phyloP scores from a whole-genome alignment of 768 basidiomycete species.

The Cyathus striatus region DNA sequence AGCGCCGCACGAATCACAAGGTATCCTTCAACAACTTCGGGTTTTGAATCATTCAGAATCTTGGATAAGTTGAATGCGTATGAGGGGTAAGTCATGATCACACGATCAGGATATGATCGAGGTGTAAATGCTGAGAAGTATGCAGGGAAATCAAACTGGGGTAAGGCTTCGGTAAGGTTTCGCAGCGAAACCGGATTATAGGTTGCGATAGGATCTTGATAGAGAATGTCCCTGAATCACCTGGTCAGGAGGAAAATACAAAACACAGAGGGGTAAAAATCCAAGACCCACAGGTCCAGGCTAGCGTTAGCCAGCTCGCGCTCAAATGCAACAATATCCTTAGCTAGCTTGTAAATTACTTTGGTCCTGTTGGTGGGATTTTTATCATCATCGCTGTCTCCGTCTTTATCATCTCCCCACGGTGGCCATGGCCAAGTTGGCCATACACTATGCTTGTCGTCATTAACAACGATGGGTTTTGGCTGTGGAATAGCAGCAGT shows the following conservation, averaged over 20 bases:
- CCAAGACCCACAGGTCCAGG: conserved; percentile 71
- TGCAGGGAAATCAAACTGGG: conserved; percentile 75
- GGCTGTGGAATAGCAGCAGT: conserved; percentile 11
- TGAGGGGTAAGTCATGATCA: conserved; percentile 80
- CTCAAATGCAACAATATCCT: conserved; percentile 75
- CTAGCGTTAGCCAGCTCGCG: conserved; percentile 70
- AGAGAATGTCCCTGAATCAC: conserved; percentile 50
- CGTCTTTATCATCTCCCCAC: conserved; percentile 66
- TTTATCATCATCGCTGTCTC: conserved; percentile 34
- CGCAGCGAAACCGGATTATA: conserved; percentile 81
- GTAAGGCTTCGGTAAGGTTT: conserved; percentile 63
- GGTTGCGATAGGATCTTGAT: conserved; percentile 77
- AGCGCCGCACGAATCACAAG: conserved; percentile 76
- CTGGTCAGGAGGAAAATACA: background rate
- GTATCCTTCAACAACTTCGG: conserved; percentile 81
- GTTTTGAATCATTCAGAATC: conserved; percentile 62
- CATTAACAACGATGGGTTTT: conserved; percentile 17
- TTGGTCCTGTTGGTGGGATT: conserved; percentile 47
- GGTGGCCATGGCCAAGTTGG: conserved; percentile 87
- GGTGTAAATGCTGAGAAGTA: conserved; percentile 87
- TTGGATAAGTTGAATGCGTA: conserved; percentile 65
- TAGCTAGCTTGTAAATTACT: conserved; percentile 59
- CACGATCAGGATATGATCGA: conserved; percentile 64
- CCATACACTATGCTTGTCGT: conserved; percentile 49
- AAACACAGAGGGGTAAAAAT: background rate